phyloP scores from a whole-genome alignment of 2,329 filamentous ascomycete species.

The Clonostachys rosea region DNA sequence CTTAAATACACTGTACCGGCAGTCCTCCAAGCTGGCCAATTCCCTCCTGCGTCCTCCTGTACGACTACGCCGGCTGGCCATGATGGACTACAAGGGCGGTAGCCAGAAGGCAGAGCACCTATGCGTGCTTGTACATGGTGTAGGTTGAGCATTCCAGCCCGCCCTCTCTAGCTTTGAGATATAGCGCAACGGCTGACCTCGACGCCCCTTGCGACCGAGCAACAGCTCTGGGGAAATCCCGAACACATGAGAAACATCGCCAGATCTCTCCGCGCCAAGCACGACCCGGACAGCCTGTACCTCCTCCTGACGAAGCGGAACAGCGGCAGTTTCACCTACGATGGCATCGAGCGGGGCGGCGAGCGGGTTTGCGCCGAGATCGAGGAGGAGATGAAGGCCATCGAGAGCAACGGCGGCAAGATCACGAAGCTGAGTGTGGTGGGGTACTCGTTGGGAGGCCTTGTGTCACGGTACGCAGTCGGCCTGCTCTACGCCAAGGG shows the following conservation, averaged over 20 bases:
- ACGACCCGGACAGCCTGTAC: slow-evolving; percentile 60
- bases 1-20: no score
- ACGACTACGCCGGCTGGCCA: neutral
- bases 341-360: slow-evolving; percentile 64
- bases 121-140: slow-evolving; percentile 73
- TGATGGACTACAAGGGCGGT: slow-evolving; percentile 37
- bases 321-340: slow-evolving; percentile 66
- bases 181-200: no score
- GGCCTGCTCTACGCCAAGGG: slow-evolving; percentile 80
- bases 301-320: slow-evolving; percentile 71
- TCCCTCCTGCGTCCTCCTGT: neutral
- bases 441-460: slow-evolving; percentile 85
- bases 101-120: slow-evolving; percentile 60
- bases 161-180: neutral
- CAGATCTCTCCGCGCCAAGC: slow-evolving; percentile 55
- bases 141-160: slow-evolving; percentile 31
- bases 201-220: no score
- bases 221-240: slow-evolving; percentile 73
- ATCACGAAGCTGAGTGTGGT: slow-evolving; percentile 82
- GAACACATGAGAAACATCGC: slow-evolving; percentile 66
- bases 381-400: slow-evolving; percentile 54
- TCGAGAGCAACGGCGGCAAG: slow-evolving; percentile 58
- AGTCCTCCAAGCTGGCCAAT: no score
- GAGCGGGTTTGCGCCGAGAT: slow-evolving; percentile 65
- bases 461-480: slow-evolving; percentile 82